phyloP scores from a whole-genome alignment of 495 filamentous ascomycete genomes.

The Neurospora sp. region DNA sequence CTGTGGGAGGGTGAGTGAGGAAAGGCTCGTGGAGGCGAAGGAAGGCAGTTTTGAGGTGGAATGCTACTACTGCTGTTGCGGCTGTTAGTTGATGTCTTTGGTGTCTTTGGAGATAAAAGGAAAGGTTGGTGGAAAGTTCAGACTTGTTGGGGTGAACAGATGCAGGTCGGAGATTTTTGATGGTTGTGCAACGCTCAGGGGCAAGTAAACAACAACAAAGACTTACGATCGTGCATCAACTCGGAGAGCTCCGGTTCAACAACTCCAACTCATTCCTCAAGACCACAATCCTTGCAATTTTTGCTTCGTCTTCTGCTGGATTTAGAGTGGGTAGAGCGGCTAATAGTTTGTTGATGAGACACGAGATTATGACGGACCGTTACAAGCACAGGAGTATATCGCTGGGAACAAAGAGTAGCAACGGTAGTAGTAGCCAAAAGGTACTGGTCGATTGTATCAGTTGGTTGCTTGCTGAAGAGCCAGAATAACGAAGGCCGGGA shows the following conservation, averaged over 20 bases:
- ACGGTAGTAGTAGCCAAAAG: too few relatives aligned
- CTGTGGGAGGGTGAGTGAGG: neutral
- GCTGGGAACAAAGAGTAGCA: too few relatives aligned
- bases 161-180: neutral
- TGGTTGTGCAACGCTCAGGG: neutral
- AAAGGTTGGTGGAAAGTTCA: neutral
- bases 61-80: neutral
- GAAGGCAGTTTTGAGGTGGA: neutral
- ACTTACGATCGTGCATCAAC: neutral
- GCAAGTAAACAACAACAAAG: neutral
- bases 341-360: too few relatives aligned
- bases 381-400: too few relatives aligned
- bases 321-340: neutral
- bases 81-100: neutral
- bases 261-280: neutral
- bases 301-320: neutral
- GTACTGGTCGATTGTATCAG: too few relatives aligned
- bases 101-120: neutral
- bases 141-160: neutral
- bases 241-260: neutral
- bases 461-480: too few relatives aligned
- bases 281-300: neutral
- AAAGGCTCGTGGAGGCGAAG: neutral
- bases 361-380: too few relatives aligned
- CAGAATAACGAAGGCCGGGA: too few relatives aligned